Evolutionary conservation across 352 stramenopile species (phyloP), one percentile per base, ranked within the genome.

Genomic region (Poterioochromonas sp.): DNA sequence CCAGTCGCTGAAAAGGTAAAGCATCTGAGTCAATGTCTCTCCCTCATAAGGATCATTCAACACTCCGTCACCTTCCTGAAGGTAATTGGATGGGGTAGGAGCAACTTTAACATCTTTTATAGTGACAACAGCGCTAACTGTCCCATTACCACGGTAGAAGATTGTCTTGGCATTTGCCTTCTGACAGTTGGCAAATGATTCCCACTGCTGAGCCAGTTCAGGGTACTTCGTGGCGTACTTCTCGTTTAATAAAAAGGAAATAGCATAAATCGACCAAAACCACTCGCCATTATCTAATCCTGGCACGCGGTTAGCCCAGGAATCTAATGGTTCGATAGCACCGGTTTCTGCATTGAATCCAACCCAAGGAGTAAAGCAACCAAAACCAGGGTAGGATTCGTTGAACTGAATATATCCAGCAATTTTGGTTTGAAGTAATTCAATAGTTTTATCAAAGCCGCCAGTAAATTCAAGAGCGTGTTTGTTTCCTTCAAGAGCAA

Each of bases 341-440:
- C 29, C 58, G 12, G 58, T 18, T 26, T 15, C 26, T 58, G 15
- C 15, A 35, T 68, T 35, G 26, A 68, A 68, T 5, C 58, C 58
- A 15, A 68, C 58, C 58, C 58, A 68, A 11, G 58, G 58, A 68
- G 58, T 68, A 39, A 40, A 68, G 58, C 58, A 68, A 26, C 58
- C 58, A 68, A 37, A 68, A 29, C 58, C 58, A 32, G 58, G 58
- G 29, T 68, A 68, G 58, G 5, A 11, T 18, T 12, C 26, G 58
- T 68, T 68, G 58, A 68, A 68, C 29, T 35, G 58, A 5, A 18
- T 18, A 39, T 68, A 68, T 40, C 58, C 58, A 11, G 5, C 26
- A 11, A 68, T 68, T 26, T 68, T 68, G 26, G 26, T 5, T 26
- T 32, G 26, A 5, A 68, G 58, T 18, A 68, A 35, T 18, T 12